Evolutionary conservation across 2,329 filamentous ascomycete genomes (phyloP).

Genomic region (Trichoderma sp.): DNA sequence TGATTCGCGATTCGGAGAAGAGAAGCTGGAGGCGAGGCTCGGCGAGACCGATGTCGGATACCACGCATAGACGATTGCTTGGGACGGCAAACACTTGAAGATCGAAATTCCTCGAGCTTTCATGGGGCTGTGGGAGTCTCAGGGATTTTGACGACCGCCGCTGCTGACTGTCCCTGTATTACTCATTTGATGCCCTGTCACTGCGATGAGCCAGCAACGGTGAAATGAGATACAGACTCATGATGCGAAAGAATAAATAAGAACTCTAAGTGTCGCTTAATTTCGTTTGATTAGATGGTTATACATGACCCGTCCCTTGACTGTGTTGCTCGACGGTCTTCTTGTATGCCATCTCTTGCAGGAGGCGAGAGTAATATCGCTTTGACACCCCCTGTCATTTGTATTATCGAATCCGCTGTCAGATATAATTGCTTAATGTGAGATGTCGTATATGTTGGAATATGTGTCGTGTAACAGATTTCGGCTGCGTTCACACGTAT

Average conservation of each 20-base stretch:
- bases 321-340: neutral
- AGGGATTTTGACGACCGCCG: neutral
- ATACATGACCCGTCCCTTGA: neutral
- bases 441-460: neutral
- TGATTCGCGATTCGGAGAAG: conserved; percentile 1
- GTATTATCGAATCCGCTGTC: neutral
- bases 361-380: neutral
- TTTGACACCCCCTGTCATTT: neutral
- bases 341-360: neutral
- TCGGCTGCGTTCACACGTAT: fast-evolving
- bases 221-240: neutral
- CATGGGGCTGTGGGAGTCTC: neutral
- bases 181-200: neutral
- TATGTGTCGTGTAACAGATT: neutral
- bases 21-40: neutral
- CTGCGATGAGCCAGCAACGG: neutral
- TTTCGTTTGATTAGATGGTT: neutral
- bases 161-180: neutral
- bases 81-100: neutral
- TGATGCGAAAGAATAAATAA: neutral
- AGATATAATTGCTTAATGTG: neutral
- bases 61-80: neutral
- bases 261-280: neutral
- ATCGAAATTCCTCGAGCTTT: neutral
- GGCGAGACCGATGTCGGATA: neutral